Evolutionary conservation across 2,329 filamentous ascomycete species (phyloP), one percentile per base, ranked within the genome.

Genomic region (Botryotinia convoluta): DNA sequence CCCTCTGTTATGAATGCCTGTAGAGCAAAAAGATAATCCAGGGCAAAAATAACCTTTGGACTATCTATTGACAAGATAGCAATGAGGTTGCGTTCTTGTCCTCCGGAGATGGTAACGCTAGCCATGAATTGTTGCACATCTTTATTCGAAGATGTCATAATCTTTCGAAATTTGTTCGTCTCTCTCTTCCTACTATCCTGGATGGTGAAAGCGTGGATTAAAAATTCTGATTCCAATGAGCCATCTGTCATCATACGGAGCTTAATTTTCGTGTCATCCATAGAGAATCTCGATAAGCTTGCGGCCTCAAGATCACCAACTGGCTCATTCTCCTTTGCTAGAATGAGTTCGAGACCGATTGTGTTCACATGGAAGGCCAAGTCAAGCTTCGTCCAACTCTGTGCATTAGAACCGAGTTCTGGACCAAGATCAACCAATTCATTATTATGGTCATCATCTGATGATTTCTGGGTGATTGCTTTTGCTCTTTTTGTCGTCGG

Each of bases 71-170:
- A 97, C 73, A 98, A 89, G 82, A 99, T 92, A 2, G 93, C 94
- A 79, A 98, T 97, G 72, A 98, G 83, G 80, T 91, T 93, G 74
- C 90, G 90, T 59, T 97, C 92, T 48, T 90, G 85, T 5, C 94
- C 94, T 26, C 94, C 93, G 0, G 95, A 94, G 83, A 99, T 97
- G 0, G 95, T 97, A 6, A 99, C 85, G 81, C 93, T 98, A 29
- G 96, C 96, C 96, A 99, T 99, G 80, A 99, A 95, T 79, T 99
- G 97, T 81, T 98, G 95, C 63, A 96, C 94, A 72, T 95, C 92
- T 78, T 94, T 95, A 82, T 98, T 98, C 79, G 95, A 94, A 72
- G 97, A 91, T 2, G 95, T 95, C 96, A 99, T 98, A 83, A 99
- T 98, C 82, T 95, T 97, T 69, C 94, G 90, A 86, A 97, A 99